These are phyloP conservation scores for Lasiosphaeria hispida DNA, from an alignment of 495 filamentous ascomycete species.

Conservation along the genomic window DNA sequence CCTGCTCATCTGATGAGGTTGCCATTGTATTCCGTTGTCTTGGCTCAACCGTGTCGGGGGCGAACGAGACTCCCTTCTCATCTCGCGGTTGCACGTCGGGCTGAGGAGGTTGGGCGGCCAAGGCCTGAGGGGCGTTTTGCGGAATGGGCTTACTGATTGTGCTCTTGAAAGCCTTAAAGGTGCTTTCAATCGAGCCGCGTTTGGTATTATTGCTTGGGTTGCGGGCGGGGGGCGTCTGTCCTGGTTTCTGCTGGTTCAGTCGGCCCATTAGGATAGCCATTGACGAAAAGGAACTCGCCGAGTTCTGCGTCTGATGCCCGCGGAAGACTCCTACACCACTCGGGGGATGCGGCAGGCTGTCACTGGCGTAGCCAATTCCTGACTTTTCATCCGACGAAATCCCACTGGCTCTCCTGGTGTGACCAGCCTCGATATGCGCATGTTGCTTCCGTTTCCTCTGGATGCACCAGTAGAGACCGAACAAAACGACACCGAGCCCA, in stretches of 20 bases:
- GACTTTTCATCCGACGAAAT: constrained; percentile 51
- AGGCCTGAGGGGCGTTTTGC: constrained; percentile 25
- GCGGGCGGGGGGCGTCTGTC: constrained; percentile 35
- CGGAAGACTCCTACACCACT: constrained; percentile 34
- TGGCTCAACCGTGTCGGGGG: constrained; percentile 34
- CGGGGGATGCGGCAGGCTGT: constrained; percentile 52
- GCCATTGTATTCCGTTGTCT: constrained; percentile 33
- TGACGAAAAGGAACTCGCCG: constrained; percentile 52
- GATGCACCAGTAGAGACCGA: constrained; percentile 65
- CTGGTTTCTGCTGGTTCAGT: constrained; percentile 39
- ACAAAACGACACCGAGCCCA: constrained; percentile 67
- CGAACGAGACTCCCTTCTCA: constrained; percentile 44
- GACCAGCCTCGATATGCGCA: constrained; percentile 44
- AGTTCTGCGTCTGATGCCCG: constrained; percentile 46
- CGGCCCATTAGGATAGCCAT: constrained; percentile 57
- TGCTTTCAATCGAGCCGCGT: constrained; percentile 44
- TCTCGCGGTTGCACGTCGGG: constrained; percentile 25
- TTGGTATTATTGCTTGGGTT: constrained; percentile 49
- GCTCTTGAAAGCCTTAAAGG: constrained; percentile 53
- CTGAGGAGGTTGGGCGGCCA: background rate
- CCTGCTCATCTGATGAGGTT: constrained; percentile 21
- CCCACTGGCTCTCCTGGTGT: constrained; percentile 50
- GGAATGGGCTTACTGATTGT: constrained; percentile 54
- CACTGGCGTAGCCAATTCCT: constrained; percentile 48
- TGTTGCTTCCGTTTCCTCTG: constrained; percentile 53